Evolutionary conservation across 352 stramenopile species (phyloP).

Genomic region (Hyaloperonospora brassicae): DNA sequence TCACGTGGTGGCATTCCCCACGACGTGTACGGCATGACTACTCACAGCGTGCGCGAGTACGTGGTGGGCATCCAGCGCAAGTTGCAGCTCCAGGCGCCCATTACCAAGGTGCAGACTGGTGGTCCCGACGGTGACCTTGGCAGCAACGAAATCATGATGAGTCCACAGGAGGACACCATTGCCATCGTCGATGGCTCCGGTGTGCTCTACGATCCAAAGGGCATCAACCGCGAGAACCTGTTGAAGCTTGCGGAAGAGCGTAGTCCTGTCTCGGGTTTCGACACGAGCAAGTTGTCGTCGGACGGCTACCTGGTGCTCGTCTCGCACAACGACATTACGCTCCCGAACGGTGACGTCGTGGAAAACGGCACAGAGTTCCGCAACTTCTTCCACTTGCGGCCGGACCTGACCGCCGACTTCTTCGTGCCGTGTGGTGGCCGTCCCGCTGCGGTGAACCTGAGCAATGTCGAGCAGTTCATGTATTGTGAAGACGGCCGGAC

Average conservation of each 20-base stretch:
- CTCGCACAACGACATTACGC: constrained; percentile 62
- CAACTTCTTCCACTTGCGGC: constrained; percentile 95
- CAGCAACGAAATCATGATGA: constrained; percentile 97
- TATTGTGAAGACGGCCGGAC: constrained; percentile 57
- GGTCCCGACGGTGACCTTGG: constrained; percentile 96
- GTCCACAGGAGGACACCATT: constrained; percentile 91
- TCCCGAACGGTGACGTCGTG: constrained; percentile 58
- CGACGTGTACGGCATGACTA: constrained; percentile 97
- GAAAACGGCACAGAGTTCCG: constrained; percentile 93
- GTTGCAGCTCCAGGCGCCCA: constrained; percentile 84
- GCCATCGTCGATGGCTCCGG: constrained; percentile 92
- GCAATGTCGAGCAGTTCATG: constrained; percentile 91
- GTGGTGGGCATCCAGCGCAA: constrained; percentile 90
- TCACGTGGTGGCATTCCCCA: constrained; percentile 94
- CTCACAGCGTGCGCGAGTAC: constrained; percentile 95
- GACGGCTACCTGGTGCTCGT: constrained; percentile 64
- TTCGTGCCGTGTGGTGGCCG: constrained; percentile 95
- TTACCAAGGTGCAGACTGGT: constrained; percentile 96
- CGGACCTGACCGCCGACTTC: constrained; percentile 88
- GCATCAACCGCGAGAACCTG: constrained; percentile 89
- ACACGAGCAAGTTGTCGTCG: constrained; percentile 57
- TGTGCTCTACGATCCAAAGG: constrained; percentile 91
- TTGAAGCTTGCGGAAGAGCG: constrained; percentile 87
- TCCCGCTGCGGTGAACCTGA: constrained; percentile 92
- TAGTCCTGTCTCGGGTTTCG: constrained; percentile 87